Percentiles rank a stretch among this genome's conserved stretches.
These are phyloP conservation scores for Byssoonygena ceratinophila DNA, from an alignment of 2,329 filamentous ascomycete genomes.

Conservation along the genomic window DNA sequence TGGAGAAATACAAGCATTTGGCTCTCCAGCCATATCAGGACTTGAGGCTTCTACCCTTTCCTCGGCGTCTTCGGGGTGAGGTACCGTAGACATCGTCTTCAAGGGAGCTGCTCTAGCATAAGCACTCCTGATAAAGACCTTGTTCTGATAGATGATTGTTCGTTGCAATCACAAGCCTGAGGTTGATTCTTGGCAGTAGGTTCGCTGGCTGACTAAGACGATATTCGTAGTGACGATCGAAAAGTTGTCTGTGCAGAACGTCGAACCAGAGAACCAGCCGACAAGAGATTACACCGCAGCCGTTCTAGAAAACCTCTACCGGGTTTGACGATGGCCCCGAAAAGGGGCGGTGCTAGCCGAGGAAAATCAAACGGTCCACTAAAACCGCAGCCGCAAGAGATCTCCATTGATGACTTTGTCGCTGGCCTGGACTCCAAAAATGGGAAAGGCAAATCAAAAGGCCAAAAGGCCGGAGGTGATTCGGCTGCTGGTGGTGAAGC, in stretches of 20 bases:
- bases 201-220: neutral
- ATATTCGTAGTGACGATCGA: neutral
- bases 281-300: neutral
- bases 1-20: constrained; percentile 5
- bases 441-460: constrained; percentile 21
- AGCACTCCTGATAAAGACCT: neutral
- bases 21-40: neutral
- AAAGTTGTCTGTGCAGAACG: neutral
- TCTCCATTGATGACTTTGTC: constrained; percentile 18
- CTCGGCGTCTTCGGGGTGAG: no score
- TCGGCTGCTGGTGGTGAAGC: constrained; percentile 27
- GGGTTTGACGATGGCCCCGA: constrained; percentile 28
- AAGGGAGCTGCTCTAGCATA: no score
- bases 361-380: constrained; percentile 33
- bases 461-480: constrained; percentile 18
- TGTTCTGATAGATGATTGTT: neutral
- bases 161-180: neutral
- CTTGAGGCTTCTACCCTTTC: neutral
- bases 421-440: constrained; percentile 24
- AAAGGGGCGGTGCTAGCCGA: constrained; percentile 33
- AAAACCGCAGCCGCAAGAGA: constrained; percentile 26
- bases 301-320: neutral
- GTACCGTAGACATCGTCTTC: neutral
- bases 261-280: neutral
- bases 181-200: no score